Evolutionary conservation across 2,329 filamentous ascomycete genomes (phyloP).

Genomic region (Capronia coronata): DNA sequence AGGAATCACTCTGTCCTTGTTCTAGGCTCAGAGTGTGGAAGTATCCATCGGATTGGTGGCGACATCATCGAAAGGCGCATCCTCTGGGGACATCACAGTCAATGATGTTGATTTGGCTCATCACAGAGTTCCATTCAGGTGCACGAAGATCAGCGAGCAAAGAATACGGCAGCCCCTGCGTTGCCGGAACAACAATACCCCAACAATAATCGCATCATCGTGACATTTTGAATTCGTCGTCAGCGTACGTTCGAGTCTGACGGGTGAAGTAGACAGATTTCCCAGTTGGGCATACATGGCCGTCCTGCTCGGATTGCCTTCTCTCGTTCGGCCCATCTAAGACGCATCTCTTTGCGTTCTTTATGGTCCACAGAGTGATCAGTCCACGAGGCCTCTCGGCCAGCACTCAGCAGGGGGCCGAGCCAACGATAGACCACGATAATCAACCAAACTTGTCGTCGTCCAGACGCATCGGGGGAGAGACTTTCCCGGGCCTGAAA

Average conservation of each 20-base stretch:
- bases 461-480: constrained; percentile 26
- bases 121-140: background rate
- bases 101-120: background rate
- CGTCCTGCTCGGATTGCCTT: constrained; percentile 12
- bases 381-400: constrained; percentile 21
- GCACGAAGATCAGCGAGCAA: background rate
- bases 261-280: constrained; percentile 26
- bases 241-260: constrained; percentile 27
- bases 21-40: background rate
- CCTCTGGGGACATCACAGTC: background rate
- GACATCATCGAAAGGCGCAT: background rate
- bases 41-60: background rate
- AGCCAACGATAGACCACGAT: constrained; percentile 29
- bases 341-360: constrained; percentile 25
- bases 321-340: constrained; percentile 24
- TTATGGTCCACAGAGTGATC: constrained; percentile 23
- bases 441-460: constrained; percentile 28
- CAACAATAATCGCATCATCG: background rate
- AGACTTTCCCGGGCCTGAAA: constrained; percentile 28
- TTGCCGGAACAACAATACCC: constrained; percentile 5
- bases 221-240: constrained; percentile 1
- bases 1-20: background rate
- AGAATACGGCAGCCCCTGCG: background rate
- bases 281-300: constrained; percentile 29
- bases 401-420: constrained; percentile 22